Evolutionary conservation across 1,284 basidiomycete genomes (phyloP).

Genomic region (Pascua sp.): DNA sequence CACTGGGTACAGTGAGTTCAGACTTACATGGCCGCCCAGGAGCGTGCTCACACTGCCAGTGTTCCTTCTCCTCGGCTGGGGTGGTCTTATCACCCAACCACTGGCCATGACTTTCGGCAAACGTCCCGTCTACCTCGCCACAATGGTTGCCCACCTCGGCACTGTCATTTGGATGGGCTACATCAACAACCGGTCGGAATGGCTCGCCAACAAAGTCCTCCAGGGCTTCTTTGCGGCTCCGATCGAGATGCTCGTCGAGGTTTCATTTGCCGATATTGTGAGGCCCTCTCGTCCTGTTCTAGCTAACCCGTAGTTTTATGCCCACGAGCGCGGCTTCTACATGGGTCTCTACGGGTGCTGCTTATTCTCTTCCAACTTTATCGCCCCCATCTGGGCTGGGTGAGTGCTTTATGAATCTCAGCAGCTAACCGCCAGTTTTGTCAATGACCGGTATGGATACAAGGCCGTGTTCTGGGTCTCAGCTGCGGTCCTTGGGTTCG

Average conservation of each 20-base stretch:
- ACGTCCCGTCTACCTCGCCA: conserved; percentile 20
- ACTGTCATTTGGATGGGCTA: conserved; percentile 19
- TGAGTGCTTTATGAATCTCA: background rate
- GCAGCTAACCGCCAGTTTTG: conserved; percentile 2
- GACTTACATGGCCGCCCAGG: background rate
- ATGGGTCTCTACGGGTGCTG: conserved; percentile 17
- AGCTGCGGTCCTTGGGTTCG: conserved; percentile 8
- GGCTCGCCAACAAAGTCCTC: conserved; percentile 22
- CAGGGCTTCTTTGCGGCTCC: conserved; percentile 19
- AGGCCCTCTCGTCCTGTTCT: background rate
- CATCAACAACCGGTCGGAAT: conserved; percentile 11
- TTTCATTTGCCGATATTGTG: conserved; percentile 8
- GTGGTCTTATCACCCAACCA: conserved; percentile 24
- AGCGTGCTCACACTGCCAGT: conserved; percentile 2
- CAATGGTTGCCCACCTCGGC: conserved; percentile 4
- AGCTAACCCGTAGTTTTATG: conserved; percentile 10
- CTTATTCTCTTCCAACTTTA: conserved; percentile 13
- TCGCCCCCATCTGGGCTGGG: conserved; percentile 17
- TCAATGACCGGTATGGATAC: conserved; percentile 19
- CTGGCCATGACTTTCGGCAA: conserved; percentile 24
- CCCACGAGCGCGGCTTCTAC: conserved; percentile 25
- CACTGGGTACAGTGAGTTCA: conserved; percentile 21
- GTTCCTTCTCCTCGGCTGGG: conserved; percentile 26
- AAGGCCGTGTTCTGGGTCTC: conserved; percentile 20
- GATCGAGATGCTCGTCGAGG: conserved; percentile 23